These are phyloP conservation scores for Carpinus fangiana DNA, from an alignment of 306 rosid genomes.

Conservation along the genomic window DNA sequence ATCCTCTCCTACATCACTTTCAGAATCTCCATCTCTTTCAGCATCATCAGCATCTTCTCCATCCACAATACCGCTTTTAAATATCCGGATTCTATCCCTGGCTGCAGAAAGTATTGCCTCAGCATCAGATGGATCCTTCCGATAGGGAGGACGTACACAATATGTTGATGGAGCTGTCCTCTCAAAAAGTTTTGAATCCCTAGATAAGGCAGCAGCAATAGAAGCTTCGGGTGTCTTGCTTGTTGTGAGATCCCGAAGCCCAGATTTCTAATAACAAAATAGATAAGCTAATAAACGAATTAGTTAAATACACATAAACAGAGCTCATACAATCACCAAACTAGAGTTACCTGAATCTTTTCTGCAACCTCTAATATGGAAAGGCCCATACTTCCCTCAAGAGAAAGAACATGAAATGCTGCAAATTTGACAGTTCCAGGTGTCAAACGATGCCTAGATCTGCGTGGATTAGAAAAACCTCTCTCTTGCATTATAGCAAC, in stretches of 20 bases:
- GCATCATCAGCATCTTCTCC: conserved; percentile 61
- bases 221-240: conserved; percentile 92
- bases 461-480: conserved; percentile 60
- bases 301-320: conserved; percentile 17
- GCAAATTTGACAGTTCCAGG: conserved; percentile 90
- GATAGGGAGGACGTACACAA: conserved; percentile 65
- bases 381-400: conserved; percentile 78
- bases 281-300: conserved; percentile 10
- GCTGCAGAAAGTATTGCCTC: conserved; percentile 67
- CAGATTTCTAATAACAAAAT: conserved; percentile 57
- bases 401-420: conserved; percentile 82
- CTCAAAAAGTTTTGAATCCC: conserved; percentile 85
- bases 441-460: conserved; percentile 69
- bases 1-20: conserved; percentile 58
- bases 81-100: conserved; percentile 59
- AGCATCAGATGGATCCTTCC: conserved; percentile 66
- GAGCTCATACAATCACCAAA: conserved; percentile 1
- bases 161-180: conserved; percentile 82
- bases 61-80: conserved; percentile 49
- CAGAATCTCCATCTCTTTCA: conserved; percentile 77
- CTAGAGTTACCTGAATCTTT: conserved; percentile 65
- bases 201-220: conserved; percentile 72
- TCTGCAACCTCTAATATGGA: conserved; percentile 74
- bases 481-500: conserved; percentile 67
- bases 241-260: conserved; percentile 77